Evolutionary conservation across 1,139 yeast species (phyloP), one percentile per base, ranked within the genome.

Genomic region (Suhomyces yuchorum): DNA sequence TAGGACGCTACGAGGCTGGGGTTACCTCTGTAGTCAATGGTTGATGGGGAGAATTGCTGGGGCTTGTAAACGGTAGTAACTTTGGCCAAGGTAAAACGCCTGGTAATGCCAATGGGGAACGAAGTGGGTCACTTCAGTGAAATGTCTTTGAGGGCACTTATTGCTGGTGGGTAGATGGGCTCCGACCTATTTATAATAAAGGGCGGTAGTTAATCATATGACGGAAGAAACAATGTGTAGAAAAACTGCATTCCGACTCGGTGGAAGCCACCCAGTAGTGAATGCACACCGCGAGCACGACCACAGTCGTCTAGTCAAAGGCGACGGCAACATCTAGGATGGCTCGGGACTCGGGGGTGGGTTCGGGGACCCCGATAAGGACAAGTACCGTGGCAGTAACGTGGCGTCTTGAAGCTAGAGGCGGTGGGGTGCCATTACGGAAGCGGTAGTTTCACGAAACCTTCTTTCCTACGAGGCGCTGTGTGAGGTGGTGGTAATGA

Each of bases 201-300:
- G 28, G 39, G 30, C 39, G 38, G 24, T 24, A n/a, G 19, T 24
- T 37, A 15, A 7, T n/a, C 17, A 20, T 37, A 37, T 37, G 30
- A 37, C 15, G 30, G 20, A 37, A 37, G 39, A 37, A 36, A 35
- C 39, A 37, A 37, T 38, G 41, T 38, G 34, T 26, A 26, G 41
- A 22, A 37, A 23, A 37, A 37, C 41, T 26, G 34, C 43, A 40
- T 40, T 40, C 43, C 43, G 43, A 40, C n/a, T 39, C 35, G 35
- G 42, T 40, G 15, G 37, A n/a, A 33, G 30, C 28, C 22, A 5
- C 20, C 15, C 15, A 40, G 37, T 32, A 12, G 43, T 40, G 24
- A 40, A 9, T 40, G 43, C 28, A 17, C 18, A 11, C 43, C 43
- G 43, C 37, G 43, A 33, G 32, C 19, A 17, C 34, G 22, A 19